Base-by-base conservation (phyloP, 2,329 filamentous ascomycete species). In the Neofusicoccum ribis region DNA sequence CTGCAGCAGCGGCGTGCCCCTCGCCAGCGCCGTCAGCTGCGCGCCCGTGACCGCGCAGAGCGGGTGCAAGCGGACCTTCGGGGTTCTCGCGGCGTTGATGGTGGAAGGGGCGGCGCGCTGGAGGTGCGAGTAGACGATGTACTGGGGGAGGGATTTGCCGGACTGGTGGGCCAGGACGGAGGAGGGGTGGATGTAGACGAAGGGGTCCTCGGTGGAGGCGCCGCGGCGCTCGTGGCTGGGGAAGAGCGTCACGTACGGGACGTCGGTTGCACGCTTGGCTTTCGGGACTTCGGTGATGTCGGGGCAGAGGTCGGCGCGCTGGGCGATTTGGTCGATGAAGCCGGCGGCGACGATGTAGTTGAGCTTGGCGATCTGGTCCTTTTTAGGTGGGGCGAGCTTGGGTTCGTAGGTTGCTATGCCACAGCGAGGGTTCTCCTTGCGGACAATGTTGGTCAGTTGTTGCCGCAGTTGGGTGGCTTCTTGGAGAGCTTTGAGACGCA, bases 281-380 rank as follows among this genome's bases (percentile, higher is more conserved):
- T 91, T 92, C 17, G 89, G 84, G 2, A 71, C 66, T 0, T 51
- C 44, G 14, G 63, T 39, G 14, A 41, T 14, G 15, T 27, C 14
- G 0, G 92, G 91, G 0, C 92, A 85, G n/a, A 92, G 82, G 76
- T 99, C 94, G 3, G 91, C 92, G 67, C 95, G 91, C 70, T 98
- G 93, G 51, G 95, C 95, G 46, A 99, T 86, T 70, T 97, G 91
- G 77, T 99, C 95, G 72, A 98, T 88, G 80, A 97, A 98, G 0
- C 94, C 95, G 0, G 92, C 90, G 0, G 94, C 92, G 23, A 92
- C 88, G 80, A 98, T 96, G 74, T 97, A 92, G 76, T 96, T 96
- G 34, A 99, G 82, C 0, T 92, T 88, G 52, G 89, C 88, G 34
- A 96, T 82, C 73, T 77, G 89, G 69, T 88, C 90, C 6, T 88